These are phyloP conservation scores for Heliamphora exappendiculata DNA, from an alignment of 148 eudicot species.

Conservation along the genomic window DNA sequence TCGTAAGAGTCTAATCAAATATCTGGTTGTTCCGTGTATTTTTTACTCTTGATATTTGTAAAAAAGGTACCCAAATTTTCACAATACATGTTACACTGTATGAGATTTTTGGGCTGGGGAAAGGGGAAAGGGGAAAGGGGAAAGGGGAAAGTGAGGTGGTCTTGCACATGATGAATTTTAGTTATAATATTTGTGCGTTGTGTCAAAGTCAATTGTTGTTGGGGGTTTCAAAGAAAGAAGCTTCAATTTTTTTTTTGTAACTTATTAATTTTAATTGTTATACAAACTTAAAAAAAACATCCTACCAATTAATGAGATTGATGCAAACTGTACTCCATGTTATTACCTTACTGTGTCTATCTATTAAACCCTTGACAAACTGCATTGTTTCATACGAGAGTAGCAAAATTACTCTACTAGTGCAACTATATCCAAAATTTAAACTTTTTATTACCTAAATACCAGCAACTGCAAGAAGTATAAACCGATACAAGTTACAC, in stretches of 20 bases:
- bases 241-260: too few relatives aligned
- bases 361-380: not conserved
- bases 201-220: not conserved
- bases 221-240: too few relatives aligned
- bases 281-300: too few relatives aligned
- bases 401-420: not conserved
- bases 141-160: constrained; percentile 1
- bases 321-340: not conserved
- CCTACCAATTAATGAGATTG: too few relatives aligned
- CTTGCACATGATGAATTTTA: not conserved
- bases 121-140: not conserved
- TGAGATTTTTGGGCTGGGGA: not conserved
- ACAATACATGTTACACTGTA: not conserved
- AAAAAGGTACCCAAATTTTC: not conserved
- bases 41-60: not conserved
- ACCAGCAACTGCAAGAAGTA: not conserved
- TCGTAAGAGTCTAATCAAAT: not conserved
- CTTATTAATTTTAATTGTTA: too few relatives aligned
- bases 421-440: not conserved
- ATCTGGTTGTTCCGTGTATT: not conserved
- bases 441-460: not conserved
- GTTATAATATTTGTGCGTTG: not conserved
- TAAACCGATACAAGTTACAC: not conserved
- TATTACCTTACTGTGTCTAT: not conserved
- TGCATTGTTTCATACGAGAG: not conserved